Percentiles rank a stretch among this genome's conserved stretches.
Evolutionary conservation across 202 grass and related monocot species (phyloP).

Genomic region (Schoenoplectus triqueter): DNA sequence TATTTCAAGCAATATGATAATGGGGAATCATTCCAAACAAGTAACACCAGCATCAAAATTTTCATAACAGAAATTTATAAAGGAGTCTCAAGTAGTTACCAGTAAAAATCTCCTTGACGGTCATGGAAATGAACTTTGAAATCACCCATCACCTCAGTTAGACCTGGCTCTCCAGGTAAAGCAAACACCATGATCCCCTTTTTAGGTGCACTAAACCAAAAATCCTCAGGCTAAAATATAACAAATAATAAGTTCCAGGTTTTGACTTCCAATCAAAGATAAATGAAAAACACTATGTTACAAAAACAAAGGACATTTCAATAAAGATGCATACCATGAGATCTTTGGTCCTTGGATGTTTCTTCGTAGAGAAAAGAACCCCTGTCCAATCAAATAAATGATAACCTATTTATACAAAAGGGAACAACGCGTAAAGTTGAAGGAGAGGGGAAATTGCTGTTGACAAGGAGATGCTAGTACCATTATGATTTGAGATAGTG

Average conservation of each 20-base stretch:
- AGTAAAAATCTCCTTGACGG: constrained; percentile 97
- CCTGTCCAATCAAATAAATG: constrained; percentile 52
- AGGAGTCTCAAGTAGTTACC: constrained; percentile 45
- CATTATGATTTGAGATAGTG: constrained; percentile 88
- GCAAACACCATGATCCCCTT: constrained; percentile 99
- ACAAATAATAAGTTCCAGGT: constrained; percentile 38
- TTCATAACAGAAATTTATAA: not conserved
- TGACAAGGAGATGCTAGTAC: constrained; percentile 36
- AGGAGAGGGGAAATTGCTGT: not conserved
- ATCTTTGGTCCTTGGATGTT: constrained; percentile 98
- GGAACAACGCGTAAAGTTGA: constrained; percentile 28
- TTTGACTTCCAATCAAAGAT: constrained; percentile 29
- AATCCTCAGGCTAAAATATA: constrained; percentile 96
- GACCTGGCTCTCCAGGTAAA: constrained; percentile 90
- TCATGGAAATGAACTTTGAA: constrained; percentile 98
- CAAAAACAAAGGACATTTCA: constrained; percentile 27
- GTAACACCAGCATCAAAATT: not conserved
- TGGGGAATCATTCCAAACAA: constrained; percentile 5
- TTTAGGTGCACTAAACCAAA: constrained; percentile 97
- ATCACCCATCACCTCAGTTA: constrained; percentile 86
- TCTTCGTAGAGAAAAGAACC: constrained; percentile 92
- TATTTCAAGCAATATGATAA: not conserved
- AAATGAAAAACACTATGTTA: constrained; percentile 10
- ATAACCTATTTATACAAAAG: constrained; percentile 36
- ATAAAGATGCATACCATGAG: constrained; percentile 64